phyloP scores from a whole-genome alignment of 768 basidiomycete genomes.

The Pleurotus citrinopileatus region DNA sequence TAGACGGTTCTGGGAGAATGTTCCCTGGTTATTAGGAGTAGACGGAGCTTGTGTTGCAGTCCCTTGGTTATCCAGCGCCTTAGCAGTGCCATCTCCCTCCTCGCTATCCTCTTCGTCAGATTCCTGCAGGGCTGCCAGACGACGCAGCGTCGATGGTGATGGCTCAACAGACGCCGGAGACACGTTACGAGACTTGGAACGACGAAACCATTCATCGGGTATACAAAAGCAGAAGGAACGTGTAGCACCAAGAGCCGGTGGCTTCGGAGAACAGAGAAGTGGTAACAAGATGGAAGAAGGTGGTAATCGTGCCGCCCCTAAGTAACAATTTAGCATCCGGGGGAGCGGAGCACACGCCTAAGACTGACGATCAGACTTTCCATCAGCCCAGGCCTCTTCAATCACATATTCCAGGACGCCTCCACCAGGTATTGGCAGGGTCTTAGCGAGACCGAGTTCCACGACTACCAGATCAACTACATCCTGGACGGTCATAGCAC shows the following conservation, averaged over 20 bases:
- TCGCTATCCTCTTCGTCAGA: slow-evolving; percentile 39
- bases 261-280: slow-evolving; percentile 42
- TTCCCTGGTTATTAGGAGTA: slow-evolving; percentile 47
- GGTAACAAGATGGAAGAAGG: slow-evolving; percentile 38
- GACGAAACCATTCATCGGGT: slow-evolving; percentile 78
- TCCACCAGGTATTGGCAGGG: slow-evolving; percentile 63
- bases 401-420: slow-evolving; percentile 70
- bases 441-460: slow-evolving; percentile 69
- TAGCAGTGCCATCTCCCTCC: slow-evolving; percentile 67
- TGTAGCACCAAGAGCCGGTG: slow-evolving; percentile 36
- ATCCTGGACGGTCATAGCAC: slow-evolving; percentile 51
- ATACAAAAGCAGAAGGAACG: slow-evolving; percentile 64
- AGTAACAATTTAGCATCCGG: slow-evolving; percentile 8
- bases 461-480: slow-evolving; percentile 48
- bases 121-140: slow-evolving; percentile 48
- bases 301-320: slow-evolving; percentile 46
- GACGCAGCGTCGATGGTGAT: slow-evolving; percentile 49
- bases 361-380: slow-evolving; percentile 51
- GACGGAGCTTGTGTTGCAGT: slow-evolving; percentile 13
- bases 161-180: slow-evolving; percentile 42
- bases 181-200: slow-evolving; percentile 54
- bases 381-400: slow-evolving; percentile 63
- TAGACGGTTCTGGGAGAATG: slow-evolving; percentile 56
- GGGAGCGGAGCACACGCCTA: background rate
- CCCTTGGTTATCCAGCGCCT: slow-evolving; percentile 22